Evolutionary conservation across 495 filamentous ascomycete genomes (phyloP), one percentile per base, ranked within the genome.

Genomic region (Trichoderma virens): DNA sequence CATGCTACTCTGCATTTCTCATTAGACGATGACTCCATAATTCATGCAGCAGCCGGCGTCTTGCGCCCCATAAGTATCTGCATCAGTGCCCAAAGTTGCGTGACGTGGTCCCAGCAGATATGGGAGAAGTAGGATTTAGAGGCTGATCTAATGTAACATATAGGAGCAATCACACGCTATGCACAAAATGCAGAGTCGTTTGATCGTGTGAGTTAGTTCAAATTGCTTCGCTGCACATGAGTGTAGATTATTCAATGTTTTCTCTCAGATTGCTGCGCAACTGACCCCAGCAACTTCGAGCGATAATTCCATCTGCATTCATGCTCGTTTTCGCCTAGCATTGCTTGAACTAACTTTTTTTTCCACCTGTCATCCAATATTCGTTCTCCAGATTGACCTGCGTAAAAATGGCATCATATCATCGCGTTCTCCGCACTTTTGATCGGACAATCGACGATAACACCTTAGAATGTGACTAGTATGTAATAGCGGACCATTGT

Each of bases 381-480:
- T n/a, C n/a, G n/a, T n/a, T n/a, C n/a, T n/a, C n/a, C n/a, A n/a
- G n/a, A n/a, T n/a, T n/a, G 34, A 35, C 34, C 34, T 35, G n/a
- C n/a, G n/a, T 35, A 0, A 43, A 64, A 39, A 77, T 77, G 76
- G 72, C 75, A 23, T 79, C 76, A 4, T 79, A 79, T 47, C 75
- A 79, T 43, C 75, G 75, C 31, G 70, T 79, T 9, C 68, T 79
- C 25, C 70, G 73, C 59, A 72, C 73, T 7, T 75, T 77, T 65
- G 76, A 70, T 14, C 69, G 76, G 25, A 70, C 69, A 8, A 66
- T 75, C 41, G 45, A 74, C 25, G 71, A 77, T 20, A 76, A 76
- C 65, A 70, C 68, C 35, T 30, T 76, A 31, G 71, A 76, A 65
- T 77, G 76, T 39, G 70, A 77, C 60, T 76, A 71, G 76, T 77